Base-by-base conservation (phyloP, 441 rosid species). In the Francoa sonchifolia region DNA sequence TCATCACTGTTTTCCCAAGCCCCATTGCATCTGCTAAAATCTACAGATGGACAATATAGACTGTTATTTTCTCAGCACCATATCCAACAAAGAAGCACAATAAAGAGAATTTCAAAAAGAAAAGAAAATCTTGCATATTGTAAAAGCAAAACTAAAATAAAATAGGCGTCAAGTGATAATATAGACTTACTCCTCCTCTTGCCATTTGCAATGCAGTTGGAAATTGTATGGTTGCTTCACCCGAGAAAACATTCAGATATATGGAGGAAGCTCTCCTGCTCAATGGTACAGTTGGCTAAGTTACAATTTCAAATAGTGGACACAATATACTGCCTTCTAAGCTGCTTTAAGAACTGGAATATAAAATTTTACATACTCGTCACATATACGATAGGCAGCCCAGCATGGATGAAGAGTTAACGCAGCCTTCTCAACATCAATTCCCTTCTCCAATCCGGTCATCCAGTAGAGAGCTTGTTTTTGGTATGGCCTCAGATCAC, bases 11-110 rank as follows among this genome's bases (percentile, higher is more conserved):
- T 59, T 77, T 77, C 31, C 87, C 93, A 33, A 77, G 93, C 31
- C 82, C 84, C 93, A 75, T 77, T 35, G 83, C 77, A 74, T 77
- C 93, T 33, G 87, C 93, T 19, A 81, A 55, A 48, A 81, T 77
- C 92, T 81, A 52, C 51, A 44, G 20, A 39, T 19, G 16, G 10
- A 18, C 14, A 9, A 31, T n/a, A n/a, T n/a, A n/a, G n/a, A n/a
- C n/a, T n/a, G n/a, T n/a, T n/a, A n/a, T n/a, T n/a, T 5, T 20
- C 22, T 33, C 18, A 37, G 30, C 12, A 3, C 19, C 7, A n/a
- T 26, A 19, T 40, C 21, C 25, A 15, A 4, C 0, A 17, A 32
- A 29, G n/a, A n/a, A n/a, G n/a, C n/a, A n/a, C n/a, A 17, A 16
- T 0, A 12, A 27, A 6, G 14, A 13, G 16, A 49, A 30, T n/a